Percentiles rank a stretch among this genome's conserved stretches.
Conservation (phyloP, 495 filamentous ascomycete genomes). For the Astrocystis sublimbata region DNA sequence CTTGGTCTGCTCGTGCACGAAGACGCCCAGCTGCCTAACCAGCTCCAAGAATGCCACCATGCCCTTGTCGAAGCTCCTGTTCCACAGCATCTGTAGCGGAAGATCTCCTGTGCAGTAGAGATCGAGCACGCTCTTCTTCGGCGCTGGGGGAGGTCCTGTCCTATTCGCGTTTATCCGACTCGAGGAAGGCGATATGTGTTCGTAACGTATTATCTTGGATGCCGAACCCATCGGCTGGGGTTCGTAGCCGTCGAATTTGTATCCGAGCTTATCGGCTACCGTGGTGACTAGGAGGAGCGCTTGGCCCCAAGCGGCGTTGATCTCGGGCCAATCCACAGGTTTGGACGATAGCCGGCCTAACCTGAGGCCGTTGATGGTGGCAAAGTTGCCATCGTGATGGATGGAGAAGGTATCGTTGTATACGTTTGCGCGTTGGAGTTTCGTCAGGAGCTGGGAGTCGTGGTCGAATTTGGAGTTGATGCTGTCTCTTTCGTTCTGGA, state of each 20-base stretch:
- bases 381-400: constrained; percentile 92
- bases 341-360: constrained; percentile 67
- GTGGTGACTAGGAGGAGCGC: constrained; percentile 85
- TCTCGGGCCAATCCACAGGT: constrained; percentile 92
- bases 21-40: constrained; percentile 79
- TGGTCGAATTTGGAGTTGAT: constrained; percentile 88
- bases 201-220: constrained; percentile 79
- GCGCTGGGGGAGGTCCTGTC: constrained; percentile 43
- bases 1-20: constrained; percentile 68
- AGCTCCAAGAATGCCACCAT: constrained; percentile 97
- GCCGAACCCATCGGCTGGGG: constrained; percentile 87
- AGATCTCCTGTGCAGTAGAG: constrained; percentile 89
- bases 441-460: constrained; percentile 82
- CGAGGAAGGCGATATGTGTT: constrained; percentile 60
- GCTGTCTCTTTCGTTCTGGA: constrained; percentile 88
- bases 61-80: constrained; percentile 86
- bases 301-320: constrained; percentile 98
- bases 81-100: constrained; percentile 81
- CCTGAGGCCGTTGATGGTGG: constrained; percentile 92
- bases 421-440: constrained; percentile 90
- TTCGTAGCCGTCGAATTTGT: constrained; percentile 85
- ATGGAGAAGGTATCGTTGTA: constrained; percentile 99
- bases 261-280: constrained; percentile 83
- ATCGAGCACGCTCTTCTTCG: constrained; percentile 72
- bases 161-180: constrained; percentile 41